phyloP scores from a whole-genome alignment of 441 rosid species.

The Pelargonium fulgidum region DNA sequence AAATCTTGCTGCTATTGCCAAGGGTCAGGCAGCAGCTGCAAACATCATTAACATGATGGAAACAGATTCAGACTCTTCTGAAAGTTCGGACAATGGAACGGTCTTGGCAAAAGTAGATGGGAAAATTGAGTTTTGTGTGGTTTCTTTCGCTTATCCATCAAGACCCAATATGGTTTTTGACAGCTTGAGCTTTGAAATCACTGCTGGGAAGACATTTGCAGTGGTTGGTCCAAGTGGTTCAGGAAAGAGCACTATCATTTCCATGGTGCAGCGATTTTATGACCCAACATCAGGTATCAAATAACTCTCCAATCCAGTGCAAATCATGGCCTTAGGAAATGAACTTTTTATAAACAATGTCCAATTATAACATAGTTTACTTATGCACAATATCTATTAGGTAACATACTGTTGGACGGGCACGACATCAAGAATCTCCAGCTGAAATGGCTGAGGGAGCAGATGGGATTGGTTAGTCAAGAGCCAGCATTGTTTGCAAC shows the following conservation, averaged over 20 bases:
- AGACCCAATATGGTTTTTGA: conserved; percentile 52
- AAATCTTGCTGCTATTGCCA: conserved; percentile 61
- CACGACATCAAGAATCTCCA: conserved; percentile 50
- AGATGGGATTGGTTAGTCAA: conserved; percentile 63
- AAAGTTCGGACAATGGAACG: conserved; percentile 48
- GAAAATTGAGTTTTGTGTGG: conserved; percentile 42
- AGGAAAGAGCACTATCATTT: conserved; percentile 50
- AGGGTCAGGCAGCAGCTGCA: conserved; percentile 43
- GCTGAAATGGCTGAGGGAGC: conserved; percentile 60
- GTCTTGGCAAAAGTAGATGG: conserved; percentile 57
- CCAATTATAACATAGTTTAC: neutral
- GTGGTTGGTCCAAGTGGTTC: conserved; percentile 65
- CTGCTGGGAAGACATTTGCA: conserved; percentile 53
- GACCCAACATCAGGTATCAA: conserved; percentile 44
- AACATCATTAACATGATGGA: conserved; percentile 44
- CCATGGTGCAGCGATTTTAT: conserved; percentile 58
- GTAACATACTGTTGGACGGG: conserved; percentile 45
- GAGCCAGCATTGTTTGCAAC: conserved; percentile 70
- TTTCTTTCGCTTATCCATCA: conserved; percentile 51
- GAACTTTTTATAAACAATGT: neutral
- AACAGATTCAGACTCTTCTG: conserved; percentile 42
- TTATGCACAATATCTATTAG: neutral
- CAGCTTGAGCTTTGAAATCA: conserved; percentile 45
- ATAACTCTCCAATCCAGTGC: too few relatives aligned
- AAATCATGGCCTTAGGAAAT: too few relatives aligned